phyloP scores from a whole-genome alignment of 2,329 filamentous ascomycete species.

The Venturia pyrina region DNA sequence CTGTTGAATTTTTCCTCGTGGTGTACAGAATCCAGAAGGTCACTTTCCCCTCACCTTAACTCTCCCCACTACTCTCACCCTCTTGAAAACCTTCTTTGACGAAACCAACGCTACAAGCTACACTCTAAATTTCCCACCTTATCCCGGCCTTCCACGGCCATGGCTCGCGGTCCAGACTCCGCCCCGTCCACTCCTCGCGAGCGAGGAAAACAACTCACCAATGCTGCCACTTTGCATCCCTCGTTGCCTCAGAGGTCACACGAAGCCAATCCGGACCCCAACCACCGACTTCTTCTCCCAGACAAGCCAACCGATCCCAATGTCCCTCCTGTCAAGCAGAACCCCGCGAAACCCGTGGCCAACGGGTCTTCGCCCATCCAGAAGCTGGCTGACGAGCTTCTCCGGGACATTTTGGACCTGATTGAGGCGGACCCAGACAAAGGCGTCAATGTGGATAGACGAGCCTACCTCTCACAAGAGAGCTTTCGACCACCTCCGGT shows the following conservation, averaged over 20 bases:
- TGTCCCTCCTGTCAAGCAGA: not conserved
- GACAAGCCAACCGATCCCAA: not conserved
- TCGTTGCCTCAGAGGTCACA: not conserved
- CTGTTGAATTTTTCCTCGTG: slow-evolving; percentile 1
- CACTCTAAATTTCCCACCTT: not conserved
- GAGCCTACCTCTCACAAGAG: slow-evolving; percentile 42
- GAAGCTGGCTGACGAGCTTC: slow-evolving; percentile 39
- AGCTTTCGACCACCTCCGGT: slow-evolving; percentile 37
- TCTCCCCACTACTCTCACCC: not conserved
- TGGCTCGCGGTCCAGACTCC: slow-evolving; percentile 2
- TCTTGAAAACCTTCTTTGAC: not conserved
- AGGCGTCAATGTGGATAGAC: slow-evolving; percentile 38
- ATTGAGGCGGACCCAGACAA: slow-evolving; percentile 43
- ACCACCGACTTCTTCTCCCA: not conserved
- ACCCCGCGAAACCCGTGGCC: not conserved
- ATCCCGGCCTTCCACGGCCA: not conserved
- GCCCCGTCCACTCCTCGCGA: not conserved
- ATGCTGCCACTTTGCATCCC: not conserved
- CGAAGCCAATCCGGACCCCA: not conserved
- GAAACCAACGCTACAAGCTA: not conserved
- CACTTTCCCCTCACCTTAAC: not conserved
- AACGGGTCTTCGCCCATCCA: slow-evolving; percentile 17
- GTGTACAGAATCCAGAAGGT: slow-evolving; percentile 2
- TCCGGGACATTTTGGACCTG: slow-evolving; percentile 41
- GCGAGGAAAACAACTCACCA: not conserved